A percentile compares a stretch with the other conserved stretches of the same genome.
phyloP scores from a whole-genome alignment of 2,329 filamentous ascomycete species.

The Neopestalotiopsis clavispora region DNA sequence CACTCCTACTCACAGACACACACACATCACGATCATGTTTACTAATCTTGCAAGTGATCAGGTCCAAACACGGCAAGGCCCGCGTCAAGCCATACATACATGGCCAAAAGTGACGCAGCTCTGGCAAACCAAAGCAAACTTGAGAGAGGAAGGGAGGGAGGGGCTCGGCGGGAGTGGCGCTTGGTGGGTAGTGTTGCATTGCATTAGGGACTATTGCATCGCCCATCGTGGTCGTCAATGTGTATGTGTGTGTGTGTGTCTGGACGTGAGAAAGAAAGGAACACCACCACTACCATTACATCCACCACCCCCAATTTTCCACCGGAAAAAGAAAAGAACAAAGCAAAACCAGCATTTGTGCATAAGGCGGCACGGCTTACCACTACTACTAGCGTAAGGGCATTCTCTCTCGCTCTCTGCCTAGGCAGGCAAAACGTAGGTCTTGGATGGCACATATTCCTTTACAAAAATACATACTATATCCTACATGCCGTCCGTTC shows the following conservation, averaged over 20 bases:
- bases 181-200: not conserved
- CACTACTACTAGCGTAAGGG: not conserved
- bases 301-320: too few species aligned
- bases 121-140: not conserved
- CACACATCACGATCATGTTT: not conserved
- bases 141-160: not conserved
- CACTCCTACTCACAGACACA: not conserved
- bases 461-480: not conserved
- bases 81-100: not conserved
- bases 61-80: not conserved
- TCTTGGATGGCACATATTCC: not conserved
- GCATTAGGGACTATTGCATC: conserved; percentile 2
- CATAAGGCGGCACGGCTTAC: not conserved
- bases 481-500: not conserved
- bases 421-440: not conserved
- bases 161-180: not conserved
- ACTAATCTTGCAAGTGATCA: not conserved
- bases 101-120: too few species aligned
- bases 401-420: too few species aligned
- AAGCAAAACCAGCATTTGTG: not conserved
- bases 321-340: not conserved
- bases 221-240: not conserved
- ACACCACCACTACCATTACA: too few species aligned
- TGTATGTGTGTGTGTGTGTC: too few species aligned
- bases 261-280: too few species aligned